Conservation (phyloP, 345 rosid genomes). For the Salix dunnii region DNA sequence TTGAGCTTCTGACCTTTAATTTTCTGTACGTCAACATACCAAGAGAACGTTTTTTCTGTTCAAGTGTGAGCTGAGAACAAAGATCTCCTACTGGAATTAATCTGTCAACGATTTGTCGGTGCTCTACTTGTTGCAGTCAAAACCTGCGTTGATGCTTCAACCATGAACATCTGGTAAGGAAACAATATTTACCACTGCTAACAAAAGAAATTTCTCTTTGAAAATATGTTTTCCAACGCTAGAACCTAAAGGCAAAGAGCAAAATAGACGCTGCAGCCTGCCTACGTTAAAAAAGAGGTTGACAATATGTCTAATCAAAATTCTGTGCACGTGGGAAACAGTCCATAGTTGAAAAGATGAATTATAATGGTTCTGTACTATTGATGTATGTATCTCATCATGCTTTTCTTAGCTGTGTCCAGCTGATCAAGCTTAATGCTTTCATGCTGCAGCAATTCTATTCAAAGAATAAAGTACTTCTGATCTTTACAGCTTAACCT, state of each 20-base stretch:
- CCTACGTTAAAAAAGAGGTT: background rate
- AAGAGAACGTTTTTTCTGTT: too few species aligned
- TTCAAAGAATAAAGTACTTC: background rate
- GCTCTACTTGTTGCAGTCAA: too few species aligned
- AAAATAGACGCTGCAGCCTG: background rate
- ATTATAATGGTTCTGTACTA: background rate
- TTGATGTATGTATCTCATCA: background rate
- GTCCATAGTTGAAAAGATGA: background rate
- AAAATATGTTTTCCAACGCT: background rate
- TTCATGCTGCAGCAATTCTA: constrained; percentile 11
- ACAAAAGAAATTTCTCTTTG: too few species aligned
- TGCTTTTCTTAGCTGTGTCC: constrained; percentile 21
- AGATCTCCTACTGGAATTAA: too few species aligned
- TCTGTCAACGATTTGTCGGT: too few species aligned
- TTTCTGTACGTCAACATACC: too few species aligned
- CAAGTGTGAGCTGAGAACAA: too few species aligned
- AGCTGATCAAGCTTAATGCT: constrained; percentile 3
- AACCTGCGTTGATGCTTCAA: too few species aligned
- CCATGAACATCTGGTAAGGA: too few species aligned
- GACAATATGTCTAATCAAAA: background rate
- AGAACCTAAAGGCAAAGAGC: background rate
- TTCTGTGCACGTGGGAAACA: background rate
- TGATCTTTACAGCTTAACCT: constrained; percentile 28
- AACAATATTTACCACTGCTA: background rate
- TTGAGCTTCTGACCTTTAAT: too few species aligned